A percentile compares a stretch with the other conserved stretches of the same genome.
Evolutionary conservation across 441 rosid species (phyloP).

Genomic region (Erodium moschatum): DNA sequence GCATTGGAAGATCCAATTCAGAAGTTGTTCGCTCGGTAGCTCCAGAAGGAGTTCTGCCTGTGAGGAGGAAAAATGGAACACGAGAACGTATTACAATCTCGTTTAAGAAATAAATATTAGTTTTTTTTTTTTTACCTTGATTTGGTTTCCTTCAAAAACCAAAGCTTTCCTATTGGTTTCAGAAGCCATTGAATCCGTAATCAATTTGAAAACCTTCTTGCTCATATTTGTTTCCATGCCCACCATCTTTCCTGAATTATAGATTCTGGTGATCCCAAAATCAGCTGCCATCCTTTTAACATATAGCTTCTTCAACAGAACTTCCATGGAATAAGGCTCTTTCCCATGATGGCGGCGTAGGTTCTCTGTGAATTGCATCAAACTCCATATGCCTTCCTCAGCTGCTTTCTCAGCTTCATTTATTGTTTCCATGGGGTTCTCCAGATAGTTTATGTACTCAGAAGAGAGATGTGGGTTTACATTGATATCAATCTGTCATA

Average conservation of each 20-base stretch:
- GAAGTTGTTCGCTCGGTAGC: constrained; percentile 80
- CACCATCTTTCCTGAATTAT: constrained; percentile 81
- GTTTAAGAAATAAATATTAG: constrained; percentile 6
- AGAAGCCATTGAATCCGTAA: constrained; percentile 63
- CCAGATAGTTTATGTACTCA: constrained; percentile 81
- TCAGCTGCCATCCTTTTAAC: constrained; percentile 96
- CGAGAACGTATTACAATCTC: background rate
- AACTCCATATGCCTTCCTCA: constrained; percentile 67
- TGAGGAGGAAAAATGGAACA: constrained; percentile 1
- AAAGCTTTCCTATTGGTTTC: constrained; percentile 59
- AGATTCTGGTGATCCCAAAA: constrained; percentile 71
- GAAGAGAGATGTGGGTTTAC: constrained; percentile 74
- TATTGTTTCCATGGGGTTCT: constrained; percentile 84
- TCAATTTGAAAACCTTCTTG: constrained; percentile 70
- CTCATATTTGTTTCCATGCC: constrained; percentile 77
- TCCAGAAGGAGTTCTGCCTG: constrained; percentile 97
- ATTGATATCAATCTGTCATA: constrained; percentile 63
- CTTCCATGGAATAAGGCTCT: constrained; percentile 86
- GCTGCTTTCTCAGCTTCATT: constrained; percentile 83
- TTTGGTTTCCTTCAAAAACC: constrained; percentile 53
- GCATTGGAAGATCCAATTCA: constrained; percentile 89
- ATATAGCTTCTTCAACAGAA: constrained; percentile 77
- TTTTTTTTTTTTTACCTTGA: constrained; percentile 52
- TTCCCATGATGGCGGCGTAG: constrained; percentile 81
- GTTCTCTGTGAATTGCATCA: constrained; percentile 83